phyloP scores from a whole-genome alignment of 176 grass and related monocot species.

The Secale cereale region DNA sequence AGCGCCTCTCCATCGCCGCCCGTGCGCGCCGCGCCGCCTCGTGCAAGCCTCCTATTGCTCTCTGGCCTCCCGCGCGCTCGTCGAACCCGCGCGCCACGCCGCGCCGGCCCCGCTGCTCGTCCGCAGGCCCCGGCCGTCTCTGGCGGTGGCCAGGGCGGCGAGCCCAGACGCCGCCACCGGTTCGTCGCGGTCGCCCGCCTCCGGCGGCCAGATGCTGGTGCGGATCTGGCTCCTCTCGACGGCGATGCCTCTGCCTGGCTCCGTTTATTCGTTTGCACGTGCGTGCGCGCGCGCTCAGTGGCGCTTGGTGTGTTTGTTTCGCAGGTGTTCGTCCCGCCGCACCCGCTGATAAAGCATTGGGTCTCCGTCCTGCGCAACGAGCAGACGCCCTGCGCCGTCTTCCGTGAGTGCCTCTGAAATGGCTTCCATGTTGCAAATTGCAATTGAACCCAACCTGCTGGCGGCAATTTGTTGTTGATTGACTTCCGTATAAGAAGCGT shows the following conservation, averaged over 20 bases:
- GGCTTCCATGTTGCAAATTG: not conserved
- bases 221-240: slow-evolving; percentile 20
- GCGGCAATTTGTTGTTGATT: not conserved
- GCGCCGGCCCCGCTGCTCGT: not conserved
- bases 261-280: slow-evolving; percentile 17
- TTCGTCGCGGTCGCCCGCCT: slow-evolving; percentile 26
- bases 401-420: slow-evolving; percentile 63
- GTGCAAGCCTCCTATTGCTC: not conserved
- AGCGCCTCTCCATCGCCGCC: slow-evolving; percentile 20
- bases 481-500: too few species aligned
- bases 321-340: slow-evolving; percentile 94
- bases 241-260: not conserved
- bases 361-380: slow-evolving; percentile 96
- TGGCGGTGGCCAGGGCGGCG: slow-evolving; percentile 35
- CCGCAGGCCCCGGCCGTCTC: slow-evolving; percentile 9
- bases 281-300: slow-evolving; percentile 6
- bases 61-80: not conserved
- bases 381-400: slow-evolving; percentile 85
- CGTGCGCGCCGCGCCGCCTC: not conserved
- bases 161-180: slow-evolving; percentile 35
- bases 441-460: not conserved
- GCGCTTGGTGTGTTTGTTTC: slow-evolving; percentile 20
- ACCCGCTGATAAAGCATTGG: slow-evolving; percentile 97
- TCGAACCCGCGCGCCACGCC: slow-evolving; percentile 14
- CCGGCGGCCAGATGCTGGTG: slow-evolving; percentile 90